Evolutionary conservation across 1,284 basidiomycete genomes (phyloP), one percentile per base, ranked within the genome.

Genomic region (Butyriboletus regius): DNA sequence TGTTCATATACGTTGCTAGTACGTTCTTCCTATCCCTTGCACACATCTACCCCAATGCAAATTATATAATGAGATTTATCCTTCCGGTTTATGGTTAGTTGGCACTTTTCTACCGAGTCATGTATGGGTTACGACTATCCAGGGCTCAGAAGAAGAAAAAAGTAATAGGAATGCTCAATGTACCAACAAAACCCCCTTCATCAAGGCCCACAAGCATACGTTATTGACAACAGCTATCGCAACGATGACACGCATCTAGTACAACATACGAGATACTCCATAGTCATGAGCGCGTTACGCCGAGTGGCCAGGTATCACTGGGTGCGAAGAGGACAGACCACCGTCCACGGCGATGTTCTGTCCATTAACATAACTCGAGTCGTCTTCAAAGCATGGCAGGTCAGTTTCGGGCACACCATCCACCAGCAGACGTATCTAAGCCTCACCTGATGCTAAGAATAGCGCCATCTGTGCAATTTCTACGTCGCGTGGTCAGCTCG

Each of bases 321-420:
- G 70, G 54, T 66, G 75, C 4, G 86, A 86, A 29, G 83, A 74
- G 8, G 84, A 81, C 50, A 94, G 67, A 0, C 90, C 92, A 9
- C 92, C 94, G 61, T 94, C 92, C 24, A 94, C 85, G 0, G 85
- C 84, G 34, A 92, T 76, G 55, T 85, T 86, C 61, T 95, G 88
- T 12, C 91, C 94, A 62, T 95, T 97, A 50, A 97, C 82, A 66
- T 95, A 94, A 62, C 89, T 92, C 1, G 91, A 83, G 53, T 92
- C 90, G 60, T 93, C 91, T 88, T 40, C 31, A 46, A 43, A 54
- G 33, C 46, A 43, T 26, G 28, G 20, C 17, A 55, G 44, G 46
- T 61, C 52, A 62, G 54, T 48, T 32, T 48, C 42, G 41, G 29
- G 37, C 15, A 26, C 20, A 41, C 34, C 36, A 26, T 6, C 29